Conservation (phyloP, 768 basidiomycete species). For the Amanita molliuscula region DNA sequence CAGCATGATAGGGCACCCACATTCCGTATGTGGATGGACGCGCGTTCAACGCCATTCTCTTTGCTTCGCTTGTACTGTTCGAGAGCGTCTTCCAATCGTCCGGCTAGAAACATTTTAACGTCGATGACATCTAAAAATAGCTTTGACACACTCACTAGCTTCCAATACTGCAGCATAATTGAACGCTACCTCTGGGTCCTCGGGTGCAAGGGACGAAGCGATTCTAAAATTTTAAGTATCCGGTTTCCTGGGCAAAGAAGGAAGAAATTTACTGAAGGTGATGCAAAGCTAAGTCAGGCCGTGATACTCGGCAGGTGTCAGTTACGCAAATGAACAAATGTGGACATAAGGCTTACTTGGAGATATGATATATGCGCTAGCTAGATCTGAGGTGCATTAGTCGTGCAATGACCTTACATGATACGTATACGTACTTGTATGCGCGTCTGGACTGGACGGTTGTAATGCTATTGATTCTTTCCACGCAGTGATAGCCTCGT, state of each 20-base stretch:
- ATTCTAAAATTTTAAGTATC: slow-evolving; percentile 40
- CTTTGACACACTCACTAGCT: slow-evolving; percentile 51
- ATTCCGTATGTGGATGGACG: slow-evolving; percentile 75
- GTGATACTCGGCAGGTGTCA: slow-evolving; percentile 36
- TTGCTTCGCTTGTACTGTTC: slow-evolving; percentile 74
- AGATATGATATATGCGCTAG: slow-evolving; percentile 83
- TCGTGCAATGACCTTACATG: slow-evolving; percentile 10
- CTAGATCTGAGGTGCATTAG: slow-evolving; percentile 48
- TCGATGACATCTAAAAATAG: slow-evolving; percentile 6
- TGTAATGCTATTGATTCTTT: slow-evolving; percentile 75
- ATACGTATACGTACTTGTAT: slow-evolving; percentile 56
- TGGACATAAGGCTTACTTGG: slow-evolving; percentile 19
- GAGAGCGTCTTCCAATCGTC: slow-evolving; percentile 71
- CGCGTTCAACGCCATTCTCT: slow-evolving; percentile 71
- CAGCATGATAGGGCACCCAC: slow-evolving; percentile 27
- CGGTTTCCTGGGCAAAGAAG: slow-evolving; percentile 17
- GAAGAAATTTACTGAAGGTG: slow-evolving; percentile 55
- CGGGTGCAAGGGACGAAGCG: slow-evolving; percentile 73
- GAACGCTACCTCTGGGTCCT: slow-evolving; percentile 88
- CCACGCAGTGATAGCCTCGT: slow-evolving; percentile 79
- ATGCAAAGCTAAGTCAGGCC: slow-evolving; percentile 80
- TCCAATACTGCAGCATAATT: slow-evolving; percentile 87
- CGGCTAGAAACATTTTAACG: slow-evolving; percentile 37
- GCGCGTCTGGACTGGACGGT: slow-evolving; percentile 77
- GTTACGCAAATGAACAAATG: slow-evolving; percentile 2